A percentile compares a stretch with the other conserved stretches of the same genome.
phyloP scores from a whole-genome alignment of 1,139 yeast genomes.

The Zygoascus sp. region DNA sequence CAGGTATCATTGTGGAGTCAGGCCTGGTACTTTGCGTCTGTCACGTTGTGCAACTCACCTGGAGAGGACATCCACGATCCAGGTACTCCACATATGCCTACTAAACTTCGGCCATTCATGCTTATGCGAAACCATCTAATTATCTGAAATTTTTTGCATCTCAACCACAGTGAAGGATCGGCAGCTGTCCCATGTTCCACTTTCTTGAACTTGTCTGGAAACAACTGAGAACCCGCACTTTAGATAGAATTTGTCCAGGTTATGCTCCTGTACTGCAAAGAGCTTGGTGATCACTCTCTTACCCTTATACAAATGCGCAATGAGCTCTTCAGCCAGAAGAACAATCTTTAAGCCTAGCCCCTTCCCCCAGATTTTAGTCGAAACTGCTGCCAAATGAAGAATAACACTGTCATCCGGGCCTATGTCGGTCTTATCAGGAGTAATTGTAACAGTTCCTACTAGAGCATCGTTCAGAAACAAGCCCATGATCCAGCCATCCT shows the following conservation, averaged over 20 bases:
- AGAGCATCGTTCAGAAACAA: not conserved
- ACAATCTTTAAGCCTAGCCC: slow-evolving; percentile 7
- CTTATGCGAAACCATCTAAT: not conserved
- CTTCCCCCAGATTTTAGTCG: not conserved
- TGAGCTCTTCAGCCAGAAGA: not conserved
- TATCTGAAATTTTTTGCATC: not conserved
- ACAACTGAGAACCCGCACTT: slow-evolving; percentile 3
- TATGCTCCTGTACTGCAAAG: slow-evolving; percentile 5
- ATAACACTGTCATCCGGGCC: not conserved
- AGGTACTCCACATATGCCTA: too few relatives aligned
- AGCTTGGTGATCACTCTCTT: not conserved
- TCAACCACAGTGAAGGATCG: slow-evolving; percentile 3
- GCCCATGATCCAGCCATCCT: slow-evolving; percentile 12
- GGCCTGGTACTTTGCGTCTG: too few relatives aligned
- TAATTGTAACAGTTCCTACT: slow-evolving; percentile 10
- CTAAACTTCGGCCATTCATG: too few relatives aligned
- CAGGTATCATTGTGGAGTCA: too few relatives aligned
- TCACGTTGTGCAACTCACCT: too few relatives aligned
- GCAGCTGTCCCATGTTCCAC: slow-evolving; percentile 8
- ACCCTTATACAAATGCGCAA: not conserved
- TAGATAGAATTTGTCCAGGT: slow-evolving; percentile 1
- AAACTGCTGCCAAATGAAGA: slow-evolving; percentile 7
- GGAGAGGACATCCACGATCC: too few relatives aligned
- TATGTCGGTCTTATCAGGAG: not conserved
- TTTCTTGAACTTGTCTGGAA: not conserved